A percentile compares a stretch with the other conserved stretches of the same genome.
phyloP scores from a whole-genome alignment of 371 early-diverging fungal genomes.

The Rhizopus sp. region DNA sequence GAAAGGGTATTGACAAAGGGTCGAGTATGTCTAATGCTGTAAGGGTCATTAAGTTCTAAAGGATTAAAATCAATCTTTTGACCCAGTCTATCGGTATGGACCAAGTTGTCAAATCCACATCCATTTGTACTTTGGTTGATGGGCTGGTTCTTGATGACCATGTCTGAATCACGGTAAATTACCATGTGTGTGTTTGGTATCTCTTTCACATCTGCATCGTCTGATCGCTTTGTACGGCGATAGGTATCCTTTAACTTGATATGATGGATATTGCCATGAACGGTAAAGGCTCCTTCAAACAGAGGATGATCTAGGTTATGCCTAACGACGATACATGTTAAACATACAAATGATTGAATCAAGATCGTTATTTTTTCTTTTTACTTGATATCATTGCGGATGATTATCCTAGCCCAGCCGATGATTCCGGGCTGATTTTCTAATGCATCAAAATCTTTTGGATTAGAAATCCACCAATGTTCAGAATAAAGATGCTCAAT shows the following conservation, averaged over 20 bases:
- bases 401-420: slow-evolving; percentile 74
- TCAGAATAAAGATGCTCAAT: slow-evolving; percentile 34
- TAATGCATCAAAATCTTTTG: slow-evolving; percentile 32
- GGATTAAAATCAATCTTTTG: slow-evolving; percentile 9
- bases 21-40: slow-evolving; percentile 3
- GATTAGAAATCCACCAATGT: slow-evolving; percentile 39
- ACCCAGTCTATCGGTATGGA: slow-evolving; percentile 1
- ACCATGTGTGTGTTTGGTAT: slow-evolving; percentile 40
- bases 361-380: background rate
- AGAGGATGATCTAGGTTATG: slow-evolving; percentile 43
- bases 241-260: slow-evolving; percentile 65
- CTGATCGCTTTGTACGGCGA: slow-evolving; percentile 55
- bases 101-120: slow-evolving; percentile 39
- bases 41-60: slow-evolving; percentile 1
- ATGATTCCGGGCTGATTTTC: slow-evolving; percentile 40
- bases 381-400: slow-evolving; percentile 57
- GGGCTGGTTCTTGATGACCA: slow-evolving; percentile 3
- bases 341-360: background rate
- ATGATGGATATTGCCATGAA: slow-evolving; percentile 61
- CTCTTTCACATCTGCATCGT: slow-evolving; percentile 52
- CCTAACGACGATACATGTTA: slow-evolving; percentile 8
- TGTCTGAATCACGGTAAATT: slow-evolving; percentile 75
- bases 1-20: slow-evolving; percentile 16
- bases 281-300: slow-evolving; percentile 69
- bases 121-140: background rate